Evolutionary conservation across 768 basidiomycete genomes (phyloP), one percentile per base, ranked within the genome.

Genomic region (Termitomyces sp.): DNA sequence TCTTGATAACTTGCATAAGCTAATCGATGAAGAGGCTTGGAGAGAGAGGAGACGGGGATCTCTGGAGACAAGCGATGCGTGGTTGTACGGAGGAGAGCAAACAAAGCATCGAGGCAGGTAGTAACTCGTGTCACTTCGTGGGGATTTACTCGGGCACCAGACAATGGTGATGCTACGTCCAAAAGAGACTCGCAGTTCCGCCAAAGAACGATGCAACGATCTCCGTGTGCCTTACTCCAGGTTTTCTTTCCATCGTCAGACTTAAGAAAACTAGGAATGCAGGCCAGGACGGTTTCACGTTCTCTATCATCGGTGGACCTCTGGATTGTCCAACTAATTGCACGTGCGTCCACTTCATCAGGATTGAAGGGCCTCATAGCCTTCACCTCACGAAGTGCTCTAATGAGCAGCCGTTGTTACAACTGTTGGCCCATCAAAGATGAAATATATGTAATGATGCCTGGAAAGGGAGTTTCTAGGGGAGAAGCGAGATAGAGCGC

Each of bases 401-500:
- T 30, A n/a, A 53, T 33, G n/a, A 18, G n/a, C 6, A 35, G n/a
- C 13, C 1, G 22, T 35, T 20, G 20, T 33, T 38, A 16, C 18
- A 18, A 28, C 10, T 8, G 54, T 18, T 35, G 45, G 20, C 5
- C 6, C 2, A 47, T 46, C 28, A n/a, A 35, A 20, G 45, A 47
- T n/a, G 35, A 46, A 10, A 46, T 22, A 46, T 20, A 35, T 18
- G 24, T 32, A 10, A 57, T 22, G 22, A 24, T 48, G 8, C 26
- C 22, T n/a, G 56, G 33, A 16, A 57, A 28, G 12, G 53, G 53
- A 3, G 58, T 59, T 44, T 59, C 53, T 8, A 48, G 54, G 13
- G 58, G 58, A 20, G 58, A 46, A 20, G 58, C 44, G 28, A 22
- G 24, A 43, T 59, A 47, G 20, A 49, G n/a, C 3, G 82, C 83